A percentile compares a stretch with the other conserved stretches of the same genome.
Evolutionary conservation across 495 filamentous ascomycete genomes (phyloP).

Genomic region (Xylaria bambusicola): DNA sequence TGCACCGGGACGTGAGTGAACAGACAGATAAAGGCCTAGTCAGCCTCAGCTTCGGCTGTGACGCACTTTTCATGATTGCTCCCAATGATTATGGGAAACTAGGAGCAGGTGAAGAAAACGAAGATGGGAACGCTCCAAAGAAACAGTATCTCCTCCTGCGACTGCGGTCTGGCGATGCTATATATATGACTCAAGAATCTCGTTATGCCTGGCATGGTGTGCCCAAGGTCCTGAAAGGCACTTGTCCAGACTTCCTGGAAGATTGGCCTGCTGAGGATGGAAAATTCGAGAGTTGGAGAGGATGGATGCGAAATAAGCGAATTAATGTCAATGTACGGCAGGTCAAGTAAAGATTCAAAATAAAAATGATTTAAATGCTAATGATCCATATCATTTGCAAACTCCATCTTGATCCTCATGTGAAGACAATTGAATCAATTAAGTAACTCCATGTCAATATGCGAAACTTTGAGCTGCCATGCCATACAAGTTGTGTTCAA

Average conservation of each 20-base stretch:
- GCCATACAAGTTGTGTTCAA: not conserved
- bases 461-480: not conserved
- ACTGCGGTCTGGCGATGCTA: constrained; percentile 75
- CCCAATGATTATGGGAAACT: constrained; percentile 43
- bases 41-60: constrained; percentile 85
- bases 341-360: constrained; percentile 66
- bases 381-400: not conserved
- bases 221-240: constrained; percentile 73
- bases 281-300: constrained; percentile 65
- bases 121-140: constrained; percentile 17
- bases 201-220: constrained; percentile 95
- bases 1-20: constrained; percentile 91
- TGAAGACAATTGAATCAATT: not conserved
- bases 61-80: constrained; percentile 75
- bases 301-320: constrained; percentile 83
- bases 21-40: constrained; percentile 71
- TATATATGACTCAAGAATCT: constrained; percentile 77
- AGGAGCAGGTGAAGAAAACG: constrained; percentile 38
- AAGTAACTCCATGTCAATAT: not conserved
- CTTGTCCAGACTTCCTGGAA: constrained; percentile 72
- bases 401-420: not conserved
- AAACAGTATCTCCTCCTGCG: constrained; percentile 61
- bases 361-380: not conserved
- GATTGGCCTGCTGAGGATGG: constrained; percentile 69
- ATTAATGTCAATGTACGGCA: constrained; percentile 92